These are phyloP conservation scores for Sugiyamaella pinicola DNA, from an alignment of 1,139 yeast species.

Conservation along the genomic window DNA sequence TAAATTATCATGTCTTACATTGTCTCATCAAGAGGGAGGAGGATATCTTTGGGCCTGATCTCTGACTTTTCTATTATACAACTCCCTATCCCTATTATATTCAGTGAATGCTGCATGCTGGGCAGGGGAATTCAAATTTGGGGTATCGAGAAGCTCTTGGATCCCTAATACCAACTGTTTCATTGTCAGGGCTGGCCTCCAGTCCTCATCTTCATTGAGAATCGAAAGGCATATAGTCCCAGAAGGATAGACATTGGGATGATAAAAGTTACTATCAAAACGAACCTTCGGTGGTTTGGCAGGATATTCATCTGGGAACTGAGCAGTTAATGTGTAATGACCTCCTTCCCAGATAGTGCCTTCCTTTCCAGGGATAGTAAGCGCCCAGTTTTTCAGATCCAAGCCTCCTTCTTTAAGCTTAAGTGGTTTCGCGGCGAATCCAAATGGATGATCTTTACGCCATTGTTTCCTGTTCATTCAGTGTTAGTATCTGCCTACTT, in stretches of 20 bases:
- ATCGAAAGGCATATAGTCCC: conserved; percentile 94
- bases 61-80: conserved; percentile 75
- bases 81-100: conserved; percentile 54
- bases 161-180: conserved; percentile 90
- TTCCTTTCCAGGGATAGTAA: conserved; percentile 92
- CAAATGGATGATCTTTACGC: conserved; percentile 99
- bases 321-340: conserved; percentile 78
- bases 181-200: conserved; percentile 96
- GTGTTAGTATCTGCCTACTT: neutral
- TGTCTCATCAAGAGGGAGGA: conserved; percentile 19
- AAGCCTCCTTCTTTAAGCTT: conserved; percentile 78
- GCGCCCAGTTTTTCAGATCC: conserved; percentile 85
- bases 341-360: conserved; percentile 90
- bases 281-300: conserved; percentile 94
- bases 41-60: conserved; percentile 82
- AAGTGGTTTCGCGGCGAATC: conserved; percentile 88
- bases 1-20: conserved; percentile 6
- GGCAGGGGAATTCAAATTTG: conserved; percentile 96
- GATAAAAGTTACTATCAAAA: conserved; percentile 87
- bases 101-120: conserved; percentile 96
- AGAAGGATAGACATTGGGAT: conserved; percentile 95
- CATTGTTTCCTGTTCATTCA: conserved; percentile 75
- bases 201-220: conserved; percentile 91
- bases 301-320: conserved; percentile 90
- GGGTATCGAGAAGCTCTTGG: conserved; percentile 85